Percentiles rank a stretch among this genome's conserved stretches.
These are phyloP conservation scores for Haplosporangium sp. DNA, from an alignment of 371 early-diverging fungal genomes.

Conservation along the genomic window DNA sequence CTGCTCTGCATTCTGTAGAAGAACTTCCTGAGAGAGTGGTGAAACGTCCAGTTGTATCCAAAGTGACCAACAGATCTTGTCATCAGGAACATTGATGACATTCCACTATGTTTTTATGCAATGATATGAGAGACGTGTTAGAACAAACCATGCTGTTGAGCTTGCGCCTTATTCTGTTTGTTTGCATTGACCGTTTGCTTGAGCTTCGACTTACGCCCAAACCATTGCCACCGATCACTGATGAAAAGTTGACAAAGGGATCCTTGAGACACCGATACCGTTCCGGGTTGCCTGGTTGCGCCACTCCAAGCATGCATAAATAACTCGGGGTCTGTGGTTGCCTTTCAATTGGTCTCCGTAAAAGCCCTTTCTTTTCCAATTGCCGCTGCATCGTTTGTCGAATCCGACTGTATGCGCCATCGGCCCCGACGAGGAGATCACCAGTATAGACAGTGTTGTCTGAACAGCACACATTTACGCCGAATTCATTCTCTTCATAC, in stretches of 20 bases:
- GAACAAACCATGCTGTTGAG: too few species aligned
- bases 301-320: constrained; percentile 13
- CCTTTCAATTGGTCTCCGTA: constrained; percentile 4
- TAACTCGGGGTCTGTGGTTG: neutral
- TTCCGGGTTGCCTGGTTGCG: constrained; percentile 2
- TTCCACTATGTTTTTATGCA: constrained; percentile 8
- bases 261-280: constrained; percentile 14
- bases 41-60: constrained; percentile 20
- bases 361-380: constrained; percentile 3
- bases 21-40: neutral
- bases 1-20: neutral
- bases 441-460: constrained; percentile 32
- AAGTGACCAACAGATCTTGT: constrained; percentile 22
- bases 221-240: constrained; percentile 11
- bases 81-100: constrained; percentile 18
- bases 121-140: neutral
- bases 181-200: too few species aligned
- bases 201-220: constrained; percentile 9
- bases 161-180: too few species aligned
- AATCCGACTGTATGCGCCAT: constrained; percentile 23
- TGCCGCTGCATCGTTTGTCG: constrained; percentile 7
- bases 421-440: constrained; percentile 35
- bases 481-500: constrained; percentile 21
- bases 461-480: constrained; percentile 17
- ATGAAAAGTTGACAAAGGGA: constrained; percentile 12